Base-by-base conservation (phyloP, 2,329 filamentous ascomycete genomes). In the Cadophora luteo-olivacea region DNA sequence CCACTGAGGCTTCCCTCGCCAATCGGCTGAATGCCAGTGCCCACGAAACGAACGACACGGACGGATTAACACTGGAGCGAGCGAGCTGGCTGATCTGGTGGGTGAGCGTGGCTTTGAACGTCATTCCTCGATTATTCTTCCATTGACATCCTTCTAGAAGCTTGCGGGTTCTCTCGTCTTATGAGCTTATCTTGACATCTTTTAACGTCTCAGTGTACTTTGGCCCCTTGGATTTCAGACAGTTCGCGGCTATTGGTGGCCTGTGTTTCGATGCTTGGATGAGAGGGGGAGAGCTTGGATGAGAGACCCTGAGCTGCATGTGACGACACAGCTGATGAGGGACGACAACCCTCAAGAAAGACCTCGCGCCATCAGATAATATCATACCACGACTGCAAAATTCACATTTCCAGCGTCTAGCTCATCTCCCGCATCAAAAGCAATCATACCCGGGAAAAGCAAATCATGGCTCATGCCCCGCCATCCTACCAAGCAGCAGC, bases 401-500 rank as follows among this genome's bases (percentile, higher is more conserved):
- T 54, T 24, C 24, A 19, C 55, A 60, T 9, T n/a, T 33, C 12
- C 41, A 19, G 19, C 33, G 14, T 60, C 57, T 19, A 24, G 22
- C 12, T 22, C 8, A 12, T 29, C 60, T 32, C 38, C 9, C n/a
- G 4, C 41, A 49, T 49, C 41, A n/a, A 24, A n/a, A 49, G 14
- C 16, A 33, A 62, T 12, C 8, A 11, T 45, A 45, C 33, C n/a
- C 38, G 24, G 25, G 36, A 60, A 33, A 61, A 29, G 29, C 49
- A 45, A 57, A 64, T 22, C 24, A 72, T 72, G 71, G 69, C 66
- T 25, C 60, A 45, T 24, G 67, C 66, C 24, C 71, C 71, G 5
- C 69, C 71, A 14, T 70, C 71, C n/a, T 73, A 73, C 48, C 49
- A 71, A 69, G 71, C 68, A 38, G 67, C 69, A 36, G 63, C 68